phyloP scores from a whole-genome alignment of 2,329 filamentous ascomycete genomes.

The Beauveria australis region DNA sequence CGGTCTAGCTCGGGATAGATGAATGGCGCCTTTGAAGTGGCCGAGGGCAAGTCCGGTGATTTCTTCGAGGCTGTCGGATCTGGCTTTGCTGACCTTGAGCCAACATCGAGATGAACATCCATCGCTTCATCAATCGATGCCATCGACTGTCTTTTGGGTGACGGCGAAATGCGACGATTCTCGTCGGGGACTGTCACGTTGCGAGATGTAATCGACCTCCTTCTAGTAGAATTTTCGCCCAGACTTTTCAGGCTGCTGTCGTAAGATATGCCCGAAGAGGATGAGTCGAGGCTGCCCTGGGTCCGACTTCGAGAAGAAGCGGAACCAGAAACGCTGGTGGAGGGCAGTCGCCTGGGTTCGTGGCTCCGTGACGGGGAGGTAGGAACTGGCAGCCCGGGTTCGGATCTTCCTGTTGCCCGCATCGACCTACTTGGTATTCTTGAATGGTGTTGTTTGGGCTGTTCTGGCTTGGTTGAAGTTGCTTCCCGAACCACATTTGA shows the following conservation, averaged over 20 bases:
- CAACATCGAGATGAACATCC: conserved; percentile 17
- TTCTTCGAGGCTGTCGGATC: conserved; percentile 35
- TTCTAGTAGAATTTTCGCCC: conserved; percentile 37
- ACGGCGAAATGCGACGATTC: background rate
- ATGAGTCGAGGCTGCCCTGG: conserved; percentile 25
- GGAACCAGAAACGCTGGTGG: conserved; percentile 26
- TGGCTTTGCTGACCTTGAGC: conserved; percentile 29
- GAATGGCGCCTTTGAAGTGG: conserved; percentile 32
- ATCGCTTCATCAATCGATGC: conserved; percentile 4
- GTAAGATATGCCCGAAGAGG: conserved; percentile 26
- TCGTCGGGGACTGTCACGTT: conserved; percentile 26
- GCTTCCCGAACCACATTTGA: background rate
- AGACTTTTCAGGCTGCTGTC: conserved; percentile 24
- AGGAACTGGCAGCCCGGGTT: background rate
- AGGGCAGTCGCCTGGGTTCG: conserved; percentile 36
- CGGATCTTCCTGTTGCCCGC: background rate
- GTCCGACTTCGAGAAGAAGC: conserved; percentile 25
- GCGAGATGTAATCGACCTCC: conserved; percentile 40
- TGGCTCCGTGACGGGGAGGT: conserved; percentile 20
- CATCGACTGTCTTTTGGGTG: conserved; percentile 1
- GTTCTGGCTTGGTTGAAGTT: background rate
- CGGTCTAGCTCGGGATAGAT: conserved; percentile 55
- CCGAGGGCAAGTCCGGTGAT: conserved; percentile 31
- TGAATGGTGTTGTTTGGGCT: background rate
- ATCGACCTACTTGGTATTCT: conserved; percentile 3